Base-by-base conservation (phyloP, 2,329 filamentous ascomycete species). In the Alternaria ventricosa region DNA sequence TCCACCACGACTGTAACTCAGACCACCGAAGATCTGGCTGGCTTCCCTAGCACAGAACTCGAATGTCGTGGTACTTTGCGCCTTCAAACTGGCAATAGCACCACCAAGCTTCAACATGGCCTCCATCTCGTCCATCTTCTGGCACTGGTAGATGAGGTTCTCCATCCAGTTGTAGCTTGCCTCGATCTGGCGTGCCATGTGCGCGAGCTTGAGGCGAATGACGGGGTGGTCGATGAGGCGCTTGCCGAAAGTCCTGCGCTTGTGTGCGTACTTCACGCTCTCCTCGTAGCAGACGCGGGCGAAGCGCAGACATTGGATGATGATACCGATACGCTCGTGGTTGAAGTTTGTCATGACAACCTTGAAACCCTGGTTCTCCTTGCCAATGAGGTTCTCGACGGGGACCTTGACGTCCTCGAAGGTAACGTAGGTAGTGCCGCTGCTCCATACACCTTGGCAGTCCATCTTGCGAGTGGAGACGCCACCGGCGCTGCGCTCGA, bases 301-400 rank as follows among this genome's bases (percentile, higher is more conserved):
- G 88, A 99, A 98, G 76, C 96, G 94, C 69, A 97, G 82, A 76
- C 90, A 97, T 83, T 99, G 96, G 84, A 98, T 98, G 83, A 98
- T 94, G 82, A 99, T 98, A 67, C 96, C 96, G 73, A 99, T 94
- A 67, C 96, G 93, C 85, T 99, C 96, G 86, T 98, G 96, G 88
- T 98, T 98, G 87, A 97, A 97, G 87, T 97, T 97, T 80, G 93
- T 97, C 95, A 98, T 98, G 86, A 99, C 95, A 78, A 97, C 94
- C 84, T 94, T 93, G 89, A 99, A 99, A 43, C 96, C 96, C 81
- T 97, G 91, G 87, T 99, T 97, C 85, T 97, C 91, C 86, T 97
- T 98, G 83, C 96, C 96, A 64, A 99, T 90, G 74, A 99, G 82
- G 85, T 99, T 98, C 87, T 97, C 95, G n/a, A 98, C 96, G 2